These are phyloP conservation scores for Pulveroboletus sp. DNA, from an alignment of 768 basidiomycete genomes.

Conservation along the genomic window DNA sequence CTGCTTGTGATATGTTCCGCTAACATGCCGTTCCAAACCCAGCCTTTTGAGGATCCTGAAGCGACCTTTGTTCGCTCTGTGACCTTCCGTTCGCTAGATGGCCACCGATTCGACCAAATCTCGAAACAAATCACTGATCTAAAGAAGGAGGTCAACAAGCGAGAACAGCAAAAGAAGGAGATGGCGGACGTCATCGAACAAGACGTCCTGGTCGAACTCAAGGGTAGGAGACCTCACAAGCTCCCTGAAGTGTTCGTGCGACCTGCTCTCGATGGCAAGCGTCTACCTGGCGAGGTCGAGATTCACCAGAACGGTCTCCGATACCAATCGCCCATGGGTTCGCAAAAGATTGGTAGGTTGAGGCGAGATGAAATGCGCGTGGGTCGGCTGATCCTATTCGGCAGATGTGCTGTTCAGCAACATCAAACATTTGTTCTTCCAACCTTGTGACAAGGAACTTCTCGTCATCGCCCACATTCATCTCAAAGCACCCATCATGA, in stretches of 20 bases:
- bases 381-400: slow-evolving; percentile 4
- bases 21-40: not conserved
- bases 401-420: slow-evolving; percentile 93
- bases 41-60: slow-evolving; percentile 97
- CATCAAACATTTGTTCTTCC: slow-evolving; percentile 98
- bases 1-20: not conserved
- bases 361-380: not conserved
- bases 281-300: slow-evolving; percentile 95
- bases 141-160: slow-evolving; percentile 95
- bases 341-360: slow-evolving; percentile 82
- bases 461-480: slow-evolving; percentile 93
- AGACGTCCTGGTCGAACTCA: slow-evolving; percentile 82
- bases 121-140: slow-evolving; percentile 91
- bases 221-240: slow-evolving; percentile 80
- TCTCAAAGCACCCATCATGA: slow-evolving; percentile 93
- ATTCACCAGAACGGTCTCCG: slow-evolving; percentile 97
- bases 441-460: slow-evolving; percentile 95
- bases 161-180: slow-evolving; percentile 96
- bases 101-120: slow-evolving; percentile 82
- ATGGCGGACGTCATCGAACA: slow-evolving; percentile 98
- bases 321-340: slow-evolving; percentile 81
- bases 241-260: slow-evolving; percentile 91
- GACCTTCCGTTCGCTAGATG: slow-evolving; percentile 88
- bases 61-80: slow-evolving; percentile 95
- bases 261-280: slow-evolving; percentile 92